Evolutionary conservation across 2,329 filamentous ascomycete genomes (phyloP), one percentile per base, ranked within the genome.

Genomic region (Seiridium cupressi): DNA sequence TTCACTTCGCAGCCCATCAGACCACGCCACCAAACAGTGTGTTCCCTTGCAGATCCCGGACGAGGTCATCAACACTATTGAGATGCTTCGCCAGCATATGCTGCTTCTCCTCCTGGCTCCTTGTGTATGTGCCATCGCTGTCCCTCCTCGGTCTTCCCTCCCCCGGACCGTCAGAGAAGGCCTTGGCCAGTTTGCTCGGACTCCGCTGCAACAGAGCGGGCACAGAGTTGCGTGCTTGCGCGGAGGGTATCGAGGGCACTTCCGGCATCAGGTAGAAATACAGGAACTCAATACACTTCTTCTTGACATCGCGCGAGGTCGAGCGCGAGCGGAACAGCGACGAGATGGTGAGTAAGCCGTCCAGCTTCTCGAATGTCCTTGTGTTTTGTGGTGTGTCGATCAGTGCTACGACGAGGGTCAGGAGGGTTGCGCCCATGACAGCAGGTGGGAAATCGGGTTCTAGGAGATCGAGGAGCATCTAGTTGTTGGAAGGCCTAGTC

Each of bases 201-300:
- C 86, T 90, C 62, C 87, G 83, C 74, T 89, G 86, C 62, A 88
- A 75, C 69, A 88, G 80, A 32, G 76, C 78, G 6, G 82, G 78
- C 7, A 82, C 70, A 2, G 79, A 80, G 61, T 76, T 75, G 55
- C 75, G 76, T 55, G 74, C 73, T 60, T 75, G 77, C 62, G 82
- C 79, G 63, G 77, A 76, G 4, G 84, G 82, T 63, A 84, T 82
- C 26, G 83, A 79, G 49, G 83, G 88, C 0, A 85, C 86, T 77
- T 99, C 95, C 55, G 94, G 93, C 89, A 98, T 97, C 67, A 99
- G 88, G 76, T 98, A 99, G 76, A 98, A 98, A 81, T 98, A 98
- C 56, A 99, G 79, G 72, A 98, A 98, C 75, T 98, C 95, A 67
- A 97, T 89, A n/a, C 96, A 86, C 75, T 96, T 95, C 71, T 97